These are phyloP conservation scores for Cytospora piceicola DNA, from an alignment of 2,329 filamentous ascomycete species.

Conservation along the genomic window DNA sequence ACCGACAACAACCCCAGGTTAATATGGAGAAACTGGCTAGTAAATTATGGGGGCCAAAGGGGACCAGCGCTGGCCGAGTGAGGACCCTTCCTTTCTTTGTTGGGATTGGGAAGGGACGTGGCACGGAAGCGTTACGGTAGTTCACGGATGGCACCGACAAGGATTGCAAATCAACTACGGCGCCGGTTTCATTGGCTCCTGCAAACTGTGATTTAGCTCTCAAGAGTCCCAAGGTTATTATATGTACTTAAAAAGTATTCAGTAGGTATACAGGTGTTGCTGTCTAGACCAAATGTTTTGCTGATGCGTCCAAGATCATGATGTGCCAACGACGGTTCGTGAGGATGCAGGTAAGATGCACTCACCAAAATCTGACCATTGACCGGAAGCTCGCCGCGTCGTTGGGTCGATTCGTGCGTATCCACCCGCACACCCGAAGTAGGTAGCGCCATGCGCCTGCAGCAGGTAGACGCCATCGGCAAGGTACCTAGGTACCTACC, in stretches of 20 bases:
- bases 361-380: background rate
- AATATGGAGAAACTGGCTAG: conserved; percentile 1
- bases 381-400: background rate
- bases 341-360: background rate
- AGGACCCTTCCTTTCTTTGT: conserved; percentile 4
- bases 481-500: background rate
- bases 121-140: background rate
- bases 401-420: background rate
- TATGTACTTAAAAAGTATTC: background rate
- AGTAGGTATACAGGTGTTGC: background rate
- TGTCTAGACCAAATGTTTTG: background rate
- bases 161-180: conserved; percentile 2
- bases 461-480: background rate
- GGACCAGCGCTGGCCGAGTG: background rate
- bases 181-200: background rate
- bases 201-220: background rate
- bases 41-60: background rate
- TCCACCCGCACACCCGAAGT: background rate
- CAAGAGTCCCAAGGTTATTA: background rate
- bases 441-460: background rate
- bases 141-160: background rate
- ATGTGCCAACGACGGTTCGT: no score
- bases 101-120: conserved; percentile 2
- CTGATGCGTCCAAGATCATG: background rate
- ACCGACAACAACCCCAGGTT: background rate